phyloP scores from a whole-genome alignment of 129 eudicot genomes.

The Pulicaria dysenterica region DNA sequence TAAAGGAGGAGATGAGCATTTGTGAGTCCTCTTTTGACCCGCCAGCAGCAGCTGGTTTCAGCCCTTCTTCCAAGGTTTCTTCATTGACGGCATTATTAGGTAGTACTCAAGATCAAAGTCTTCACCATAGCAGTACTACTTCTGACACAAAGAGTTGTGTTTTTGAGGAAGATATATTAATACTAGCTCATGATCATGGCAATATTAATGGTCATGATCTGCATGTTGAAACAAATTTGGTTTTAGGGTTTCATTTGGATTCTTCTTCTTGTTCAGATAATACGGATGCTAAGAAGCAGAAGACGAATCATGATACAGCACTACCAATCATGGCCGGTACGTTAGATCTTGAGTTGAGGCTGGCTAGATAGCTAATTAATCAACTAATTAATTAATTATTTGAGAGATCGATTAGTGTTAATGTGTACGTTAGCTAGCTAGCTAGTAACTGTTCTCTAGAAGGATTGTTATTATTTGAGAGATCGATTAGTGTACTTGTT shows the following conservation, averaged over 20 bases:
- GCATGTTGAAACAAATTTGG: slow-evolving; percentile 44
- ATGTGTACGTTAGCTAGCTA: no score
- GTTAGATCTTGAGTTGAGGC: slow-evolving; percentile 77
- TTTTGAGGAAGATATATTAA: slow-evolving; percentile 26
- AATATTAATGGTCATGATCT: no score
- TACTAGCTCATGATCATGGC: slow-evolving; percentile 19
- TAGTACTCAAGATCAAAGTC: slow-evolving; percentile 27
- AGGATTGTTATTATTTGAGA: no score
- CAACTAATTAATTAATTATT: not conserved
- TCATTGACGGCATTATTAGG: slow-evolving; percentile 21
- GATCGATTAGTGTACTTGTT: no score
- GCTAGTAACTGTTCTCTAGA: not conserved
- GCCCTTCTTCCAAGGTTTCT: slow-evolving; percentile 31
- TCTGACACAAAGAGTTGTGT: slow-evolving; percentile 33
- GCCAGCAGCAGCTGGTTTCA: not conserved
- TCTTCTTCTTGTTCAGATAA: slow-evolving; percentile 12
- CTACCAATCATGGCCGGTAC: slow-evolving; percentile 27
- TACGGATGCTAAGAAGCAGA: slow-evolving; percentile 47
- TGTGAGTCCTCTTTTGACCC: slow-evolving; percentile 25
- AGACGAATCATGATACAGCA: slow-evolving; percentile 28
- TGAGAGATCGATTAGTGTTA: no score
- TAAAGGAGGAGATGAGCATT: not conserved
- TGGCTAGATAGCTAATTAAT: slow-evolving; percentile 33
- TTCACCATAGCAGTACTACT: slow-evolving; percentile 18
- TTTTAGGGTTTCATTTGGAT: slow-evolving; percentile 36